These are phyloP conservation scores for Hirsutella minnesotensis DNA, from an alignment of 2,329 filamentous ascomycete species.

Conservation along the genomic window DNA sequence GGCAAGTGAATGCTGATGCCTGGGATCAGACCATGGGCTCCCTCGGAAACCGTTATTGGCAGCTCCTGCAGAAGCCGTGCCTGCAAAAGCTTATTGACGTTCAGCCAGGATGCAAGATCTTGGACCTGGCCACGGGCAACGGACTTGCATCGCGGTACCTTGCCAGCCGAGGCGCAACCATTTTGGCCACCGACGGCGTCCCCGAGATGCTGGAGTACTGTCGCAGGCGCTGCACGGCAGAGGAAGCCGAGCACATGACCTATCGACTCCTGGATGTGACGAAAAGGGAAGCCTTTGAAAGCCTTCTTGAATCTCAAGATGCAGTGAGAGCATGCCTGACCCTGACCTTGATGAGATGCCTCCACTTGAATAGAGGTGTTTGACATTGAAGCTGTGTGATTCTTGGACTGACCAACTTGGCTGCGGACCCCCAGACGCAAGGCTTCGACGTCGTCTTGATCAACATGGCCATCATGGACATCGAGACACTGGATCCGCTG, in stretches of 20 bases:
- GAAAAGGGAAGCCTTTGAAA: slow-evolving; percentile 16
- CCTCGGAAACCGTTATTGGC: slow-evolving; percentile 32
- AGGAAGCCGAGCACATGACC: slow-evolving; percentile 11
- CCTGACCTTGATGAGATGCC: too few species aligned
- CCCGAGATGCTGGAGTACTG: slow-evolving; percentile 27
- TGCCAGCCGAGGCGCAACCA: slow-evolving; percentile 19
- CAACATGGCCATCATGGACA: slow-evolving; percentile 39
- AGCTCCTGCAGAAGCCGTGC: slow-evolving; percentile 26
- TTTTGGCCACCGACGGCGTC: slow-evolving; percentile 33
- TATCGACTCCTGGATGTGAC: slow-evolving; percentile 28
- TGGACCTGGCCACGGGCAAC: slow-evolving; percentile 39
- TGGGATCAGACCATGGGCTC: slow-evolving; percentile 17
- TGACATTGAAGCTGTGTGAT: too few species aligned
- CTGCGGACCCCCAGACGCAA: background rate
- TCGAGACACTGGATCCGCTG: slow-evolving; percentile 28
- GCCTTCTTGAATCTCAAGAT: slow-evolving; percentile 14
- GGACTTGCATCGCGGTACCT: slow-evolving; percentile 35
- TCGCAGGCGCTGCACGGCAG: slow-evolving; percentile 2
- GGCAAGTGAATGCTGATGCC: too few species aligned
- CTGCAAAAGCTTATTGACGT: slow-evolving; percentile 21
- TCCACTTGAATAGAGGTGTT: too few species aligned
- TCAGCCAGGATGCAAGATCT: slow-evolving; percentile 16
- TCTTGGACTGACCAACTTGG: too few species aligned
- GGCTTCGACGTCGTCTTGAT: slow-evolving; percentile 31
- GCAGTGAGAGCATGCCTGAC: background rate